Evolutionary conservation across 768 basidiomycete genomes (phyloP).

Genomic region (Leucosporidium scottii): DNA sequence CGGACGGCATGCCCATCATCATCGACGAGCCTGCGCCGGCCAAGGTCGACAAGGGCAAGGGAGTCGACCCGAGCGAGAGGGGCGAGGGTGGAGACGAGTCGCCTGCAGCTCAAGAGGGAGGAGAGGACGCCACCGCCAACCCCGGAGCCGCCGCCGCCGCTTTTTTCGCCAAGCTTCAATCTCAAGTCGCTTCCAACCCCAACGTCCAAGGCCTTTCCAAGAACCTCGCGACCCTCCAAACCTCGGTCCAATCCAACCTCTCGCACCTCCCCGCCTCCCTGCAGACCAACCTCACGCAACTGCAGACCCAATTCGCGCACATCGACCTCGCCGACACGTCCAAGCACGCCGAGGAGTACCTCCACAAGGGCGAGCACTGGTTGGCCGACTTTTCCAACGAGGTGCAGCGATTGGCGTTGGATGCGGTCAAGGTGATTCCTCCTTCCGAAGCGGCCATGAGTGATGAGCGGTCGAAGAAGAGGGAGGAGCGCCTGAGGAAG

Average conservation of each 20-base stretch:
- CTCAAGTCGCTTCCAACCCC: conserved; percentile 19
- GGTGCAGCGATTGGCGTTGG: conserved; percentile 43
- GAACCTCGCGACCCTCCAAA: conserved; percentile 20
- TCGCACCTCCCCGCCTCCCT: conserved; percentile 19
- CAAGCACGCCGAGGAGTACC: conserved; percentile 45
- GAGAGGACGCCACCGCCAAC: background rate
- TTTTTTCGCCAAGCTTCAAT: conserved; percentile 34
- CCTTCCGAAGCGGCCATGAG: conserved; percentile 39
- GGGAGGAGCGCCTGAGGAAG: conserved; percentile 7
- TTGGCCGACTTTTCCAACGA: conserved; percentile 39
- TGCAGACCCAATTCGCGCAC: conserved; percentile 39
- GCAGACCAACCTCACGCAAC: conserved; percentile 24
- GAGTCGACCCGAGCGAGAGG: conserved; percentile 23
- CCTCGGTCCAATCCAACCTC: conserved; percentile 20
- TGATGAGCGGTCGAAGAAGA: conserved; percentile 24
- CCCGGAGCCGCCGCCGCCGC: conserved; percentile 30
- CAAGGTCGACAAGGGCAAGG: conserved; percentile 29
- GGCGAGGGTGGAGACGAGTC: background rate
- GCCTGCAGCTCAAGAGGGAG: background rate
- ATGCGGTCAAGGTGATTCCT: conserved; percentile 46
- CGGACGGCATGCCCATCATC: conserved; percentile 28
- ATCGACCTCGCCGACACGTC: conserved; percentile 40
- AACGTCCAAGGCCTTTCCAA: conserved; percentile 26
- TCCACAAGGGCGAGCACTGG: conserved; percentile 41
- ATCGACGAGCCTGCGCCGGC: conserved; percentile 7